phyloP scores from a whole-genome alignment of 1,139 yeast genomes.

The Kodamaea ohmeri region DNA sequence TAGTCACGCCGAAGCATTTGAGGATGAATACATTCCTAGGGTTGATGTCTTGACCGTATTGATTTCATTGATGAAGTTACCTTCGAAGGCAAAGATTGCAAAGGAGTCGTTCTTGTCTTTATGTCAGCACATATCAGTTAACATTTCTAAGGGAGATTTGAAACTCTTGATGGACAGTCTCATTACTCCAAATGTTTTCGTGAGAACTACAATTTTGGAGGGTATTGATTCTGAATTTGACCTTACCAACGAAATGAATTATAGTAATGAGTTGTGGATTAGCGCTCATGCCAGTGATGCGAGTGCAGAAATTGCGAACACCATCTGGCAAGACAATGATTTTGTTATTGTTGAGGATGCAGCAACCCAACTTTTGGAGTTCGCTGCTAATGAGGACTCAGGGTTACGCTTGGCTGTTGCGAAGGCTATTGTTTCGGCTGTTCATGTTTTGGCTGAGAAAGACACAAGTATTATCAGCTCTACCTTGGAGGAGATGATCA shows the following conservation, averaged over 20 bases:
- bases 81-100: slow-evolving; percentile 75
- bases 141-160: slow-evolving; percentile 57
- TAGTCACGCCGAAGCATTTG: slow-evolving; percentile 72
- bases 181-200: slow-evolving; percentile 63
- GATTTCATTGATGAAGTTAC: slow-evolving; percentile 64
- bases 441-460: slow-evolving; percentile 26
- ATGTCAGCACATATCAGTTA: slow-evolving; percentile 70
- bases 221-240: slow-evolving; percentile 86
- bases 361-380: slow-evolving; percentile 45
- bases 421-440: slow-evolving; percentile 53
- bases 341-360: slow-evolving; percentile 46
- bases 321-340: slow-evolving; percentile 82
- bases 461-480: slow-evolving; percentile 27
- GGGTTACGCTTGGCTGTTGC: slow-evolving; percentile 71
- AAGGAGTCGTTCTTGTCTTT: slow-evolving; percentile 79
- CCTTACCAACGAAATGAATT: slow-evolving; percentile 47
- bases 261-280: slow-evolving; percentile 73
- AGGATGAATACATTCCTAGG: slow-evolving; percentile 68
- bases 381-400: slow-evolving; percentile 52
- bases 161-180: slow-evolving; percentile 55
- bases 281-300: slow-evolving; percentile 72
- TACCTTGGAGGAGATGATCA: slow-evolving; percentile 46
- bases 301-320: slow-evolving; percentile 64
- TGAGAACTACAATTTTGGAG: slow-evolving; percentile 76
- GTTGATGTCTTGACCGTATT: slow-evolving; percentile 58